Conservation (phyloP, 2,329 filamentous ascomycete genomes). For the Aspergillus transmontanensis region DNA sequence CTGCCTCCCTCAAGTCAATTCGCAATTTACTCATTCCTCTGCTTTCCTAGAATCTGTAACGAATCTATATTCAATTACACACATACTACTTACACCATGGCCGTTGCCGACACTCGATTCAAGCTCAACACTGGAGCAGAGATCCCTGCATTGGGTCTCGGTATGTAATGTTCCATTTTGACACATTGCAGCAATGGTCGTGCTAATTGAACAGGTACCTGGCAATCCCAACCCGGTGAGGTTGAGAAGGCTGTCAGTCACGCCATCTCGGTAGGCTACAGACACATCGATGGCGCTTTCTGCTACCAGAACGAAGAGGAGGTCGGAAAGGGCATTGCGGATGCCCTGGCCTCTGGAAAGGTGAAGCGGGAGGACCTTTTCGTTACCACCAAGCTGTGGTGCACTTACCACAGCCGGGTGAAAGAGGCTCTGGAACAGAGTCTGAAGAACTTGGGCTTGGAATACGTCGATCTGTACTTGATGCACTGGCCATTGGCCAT, state of each 20-base stretch:
- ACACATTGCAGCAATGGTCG: neutral
- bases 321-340: slow-evolving; percentile 75
- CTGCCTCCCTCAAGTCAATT: neutral
- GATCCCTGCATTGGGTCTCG: slow-evolving; percentile 66
- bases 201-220: slow-evolving; percentile 55
- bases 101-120: slow-evolving; percentile 54
- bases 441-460: slow-evolving; percentile 71
- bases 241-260: slow-evolving; percentile 61
- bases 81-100: slow-evolving; percentile 47
- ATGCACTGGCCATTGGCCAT: slow-evolving; percentile 81
- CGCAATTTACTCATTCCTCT: neutral
- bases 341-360: slow-evolving; percentile 68
- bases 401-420: slow-evolving; percentile 71
- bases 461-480: slow-evolving; percentile 80
- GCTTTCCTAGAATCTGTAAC: neutral
- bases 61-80: neutral
- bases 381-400: slow-evolving; percentile 84
- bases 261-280: slow-evolving; percentile 53
- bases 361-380: slow-evolving; percentile 79
- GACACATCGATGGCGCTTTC: slow-evolving; percentile 44
- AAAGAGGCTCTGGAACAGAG: slow-evolving; percentile 73
- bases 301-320: slow-evolving; percentile 68
- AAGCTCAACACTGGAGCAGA: slow-evolving; percentile 66
- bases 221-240: slow-evolving; percentile 63
- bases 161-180: slow-evolving; percentile 41